phyloP scores from a whole-genome alignment of 208 protist genomes.

The Trypanosoma platydactyli region DNA sequence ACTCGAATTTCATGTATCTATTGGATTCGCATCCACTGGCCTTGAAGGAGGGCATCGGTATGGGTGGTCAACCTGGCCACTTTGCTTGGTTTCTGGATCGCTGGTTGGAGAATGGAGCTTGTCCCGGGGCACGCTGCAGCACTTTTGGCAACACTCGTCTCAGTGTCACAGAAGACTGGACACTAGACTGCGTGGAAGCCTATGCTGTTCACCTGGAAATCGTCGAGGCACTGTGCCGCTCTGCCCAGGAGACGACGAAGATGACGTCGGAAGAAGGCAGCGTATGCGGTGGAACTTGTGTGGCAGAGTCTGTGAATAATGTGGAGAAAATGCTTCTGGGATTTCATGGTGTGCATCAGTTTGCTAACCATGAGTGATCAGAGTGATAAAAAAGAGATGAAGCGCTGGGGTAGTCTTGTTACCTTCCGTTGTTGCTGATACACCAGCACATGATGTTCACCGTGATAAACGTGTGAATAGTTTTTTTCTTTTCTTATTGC shows the following conservation, averaged over 20 bases:
- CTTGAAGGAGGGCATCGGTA: conserved; percentile 60
- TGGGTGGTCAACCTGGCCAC: conserved; percentile 63
- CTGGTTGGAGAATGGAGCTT: conserved; percentile 65
- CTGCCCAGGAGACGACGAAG: neutral
- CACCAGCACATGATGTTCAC: no score
- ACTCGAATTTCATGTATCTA: conserved; percentile 80
- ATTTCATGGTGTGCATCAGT: conserved; percentile 50
- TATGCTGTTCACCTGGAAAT: conserved; percentile 50
- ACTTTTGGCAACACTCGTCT: conserved; percentile 59
- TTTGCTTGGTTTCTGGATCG: conserved; percentile 74
- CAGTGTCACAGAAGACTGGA: conserved; percentile 46
- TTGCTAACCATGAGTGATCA: conserved; percentile 41
- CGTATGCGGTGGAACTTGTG: conserved; percentile 10
- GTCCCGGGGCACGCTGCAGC: conserved; percentile 40
- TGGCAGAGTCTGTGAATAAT: conserved; percentile 26
- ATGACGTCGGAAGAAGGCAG: neutral
- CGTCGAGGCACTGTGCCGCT: conserved; percentile 18
- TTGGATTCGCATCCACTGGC: conserved; percentile 61
- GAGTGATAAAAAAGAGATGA: conserved; percentile 28
- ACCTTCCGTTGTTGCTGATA: no score
- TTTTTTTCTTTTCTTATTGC: no score
- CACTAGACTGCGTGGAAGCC: conserved; percentile 50
- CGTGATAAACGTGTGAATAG: no score
- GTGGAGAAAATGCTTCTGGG: conserved; percentile 55
- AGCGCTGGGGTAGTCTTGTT: neutral